These are phyloP conservation scores for Tetrahymena malaccensis DNA, from an alignment of 73 alveolate genomes.

Conservation along the genomic window DNA sequence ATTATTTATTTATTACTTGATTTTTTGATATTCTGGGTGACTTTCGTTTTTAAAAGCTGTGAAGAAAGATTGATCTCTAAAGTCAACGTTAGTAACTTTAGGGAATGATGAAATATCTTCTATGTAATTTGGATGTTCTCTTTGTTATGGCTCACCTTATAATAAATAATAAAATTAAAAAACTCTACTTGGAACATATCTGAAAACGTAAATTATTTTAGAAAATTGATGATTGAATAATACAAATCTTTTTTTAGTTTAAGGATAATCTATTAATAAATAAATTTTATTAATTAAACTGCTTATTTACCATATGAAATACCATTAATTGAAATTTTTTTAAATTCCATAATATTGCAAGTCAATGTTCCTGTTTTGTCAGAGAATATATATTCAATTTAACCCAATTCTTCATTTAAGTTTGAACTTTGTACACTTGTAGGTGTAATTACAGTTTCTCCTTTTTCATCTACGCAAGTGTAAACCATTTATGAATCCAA, in stretches of 20 bases:
- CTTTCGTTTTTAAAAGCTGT: constrained; percentile 1
- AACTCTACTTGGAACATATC: no score
- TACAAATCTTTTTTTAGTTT: no score
- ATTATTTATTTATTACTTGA: background rate
- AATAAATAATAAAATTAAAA: background rate
- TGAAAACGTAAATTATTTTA: no score
- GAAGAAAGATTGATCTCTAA: constrained; percentile 8
- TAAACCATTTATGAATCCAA: constrained; percentile 21
- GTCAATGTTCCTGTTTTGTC: constrained; percentile 76
- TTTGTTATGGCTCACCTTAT: background rate
- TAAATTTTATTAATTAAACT: background rate
- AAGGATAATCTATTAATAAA: no score
- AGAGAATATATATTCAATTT: constrained; percentile 52
- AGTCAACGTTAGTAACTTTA: constrained; percentile 24
- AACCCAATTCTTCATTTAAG: constrained; percentile 61
- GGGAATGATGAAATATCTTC: background rate
- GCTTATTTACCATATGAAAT: constrained; percentile 42
- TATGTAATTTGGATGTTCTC: background rate
- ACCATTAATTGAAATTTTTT: constrained; percentile 54
- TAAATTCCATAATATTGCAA: constrained; percentile 61
- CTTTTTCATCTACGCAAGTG: constrained; percentile 31
- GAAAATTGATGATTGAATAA: no score
- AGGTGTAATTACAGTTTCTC: constrained; percentile 48
- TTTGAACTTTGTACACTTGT: constrained; percentile 54
- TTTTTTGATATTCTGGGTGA: constrained; percentile 7